Percentiles rank a stretch among this genome's conserved stretches.
Evolutionary conservation across 306 rosid species (phyloP).

Genomic region (Oemleria cerasiformis): DNA sequence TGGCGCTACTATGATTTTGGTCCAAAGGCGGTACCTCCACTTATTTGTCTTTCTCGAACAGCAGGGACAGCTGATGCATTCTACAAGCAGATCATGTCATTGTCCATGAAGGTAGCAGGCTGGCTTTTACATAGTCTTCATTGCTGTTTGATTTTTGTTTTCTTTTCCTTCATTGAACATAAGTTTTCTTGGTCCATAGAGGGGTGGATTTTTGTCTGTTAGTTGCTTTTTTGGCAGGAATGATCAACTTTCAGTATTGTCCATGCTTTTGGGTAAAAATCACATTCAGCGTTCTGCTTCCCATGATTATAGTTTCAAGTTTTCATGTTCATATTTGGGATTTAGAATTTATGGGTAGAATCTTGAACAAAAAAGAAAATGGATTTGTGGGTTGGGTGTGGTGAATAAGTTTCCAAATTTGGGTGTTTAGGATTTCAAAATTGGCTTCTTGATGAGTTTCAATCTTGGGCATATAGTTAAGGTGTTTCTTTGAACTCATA

Average conservation of each 20-base stretch:
- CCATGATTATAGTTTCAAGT: neutral
- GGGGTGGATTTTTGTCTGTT: neutral
- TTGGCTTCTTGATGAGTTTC: too few species aligned
- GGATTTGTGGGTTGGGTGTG: too few species aligned
- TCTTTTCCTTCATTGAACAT: neutral
- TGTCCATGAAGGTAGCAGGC: slow-evolving; percentile 75
- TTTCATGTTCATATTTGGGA: too few species aligned
- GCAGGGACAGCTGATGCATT: slow-evolving; percentile 96
- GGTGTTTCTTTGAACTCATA: too few species aligned
- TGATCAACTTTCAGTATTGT: too few species aligned
- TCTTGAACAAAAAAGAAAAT: too few species aligned
- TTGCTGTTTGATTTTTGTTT: neutral
- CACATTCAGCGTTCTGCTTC: too few species aligned
- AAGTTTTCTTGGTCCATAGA: slow-evolving; percentile 4
- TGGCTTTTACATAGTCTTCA: neutral
- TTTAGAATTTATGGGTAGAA: too few species aligned
- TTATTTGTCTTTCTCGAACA: slow-evolving; percentile 94
- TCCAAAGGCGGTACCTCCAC: slow-evolving; percentile 93
- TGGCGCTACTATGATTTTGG: slow-evolving; percentile 99
- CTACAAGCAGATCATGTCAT: slow-evolving; percentile 92
- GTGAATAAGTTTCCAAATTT: too few species aligned
- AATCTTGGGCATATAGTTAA: too few species aligned
- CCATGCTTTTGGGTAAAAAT: too few species aligned
- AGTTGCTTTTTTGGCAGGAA: neutral
- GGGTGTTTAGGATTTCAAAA: too few species aligned